phyloP scores from a whole-genome alignment of 176 grass and related monocot genomes.

The Tuctoria greenei region DNA sequence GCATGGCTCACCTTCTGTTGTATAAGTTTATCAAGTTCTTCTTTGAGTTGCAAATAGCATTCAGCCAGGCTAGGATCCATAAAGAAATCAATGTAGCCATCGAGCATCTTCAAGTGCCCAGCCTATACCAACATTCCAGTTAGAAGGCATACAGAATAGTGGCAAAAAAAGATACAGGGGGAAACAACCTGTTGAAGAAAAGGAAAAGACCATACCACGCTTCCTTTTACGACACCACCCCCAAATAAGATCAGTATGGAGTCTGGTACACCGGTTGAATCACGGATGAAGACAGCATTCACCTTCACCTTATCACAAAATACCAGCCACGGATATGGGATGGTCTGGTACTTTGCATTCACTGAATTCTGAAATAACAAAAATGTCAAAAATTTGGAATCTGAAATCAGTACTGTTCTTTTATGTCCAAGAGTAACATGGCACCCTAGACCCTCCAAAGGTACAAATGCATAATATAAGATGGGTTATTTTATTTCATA shows the following conservation, averaged over 20 bases:
- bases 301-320: constrained; percentile 97
- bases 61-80: constrained; percentile 91
- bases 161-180: constrained; percentile 18
- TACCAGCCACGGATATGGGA: constrained; percentile 91
- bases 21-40: constrained; percentile 88
- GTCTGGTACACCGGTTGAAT: constrained; percentile 91
- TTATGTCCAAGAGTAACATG: not conserved
- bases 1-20: constrained; percentile 63
- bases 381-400: constrained; percentile 16
- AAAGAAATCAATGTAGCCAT: constrained; percentile 95
- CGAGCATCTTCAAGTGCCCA: constrained; percentile 96
- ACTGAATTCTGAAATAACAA: constrained; percentile 71
- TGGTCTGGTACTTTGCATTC: constrained; percentile 90
- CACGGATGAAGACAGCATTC: constrained; percentile 87
- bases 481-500: not conserved
- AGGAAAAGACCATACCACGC: constrained; percentile 43
- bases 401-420: not conserved
- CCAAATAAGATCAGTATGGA: constrained; percentile 92
- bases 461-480: not conserved
- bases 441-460: not conserved
- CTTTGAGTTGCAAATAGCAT: constrained; percentile 89
- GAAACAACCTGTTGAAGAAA: constrained; percentile 12
- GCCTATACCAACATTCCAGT: constrained; percentile 46
- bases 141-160: constrained; percentile 7
- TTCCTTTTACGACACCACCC: constrained; percentile 66